Base-by-base conservation (phyloP, 306 rosid genomes). In the Quercus wislizeni region DNA sequence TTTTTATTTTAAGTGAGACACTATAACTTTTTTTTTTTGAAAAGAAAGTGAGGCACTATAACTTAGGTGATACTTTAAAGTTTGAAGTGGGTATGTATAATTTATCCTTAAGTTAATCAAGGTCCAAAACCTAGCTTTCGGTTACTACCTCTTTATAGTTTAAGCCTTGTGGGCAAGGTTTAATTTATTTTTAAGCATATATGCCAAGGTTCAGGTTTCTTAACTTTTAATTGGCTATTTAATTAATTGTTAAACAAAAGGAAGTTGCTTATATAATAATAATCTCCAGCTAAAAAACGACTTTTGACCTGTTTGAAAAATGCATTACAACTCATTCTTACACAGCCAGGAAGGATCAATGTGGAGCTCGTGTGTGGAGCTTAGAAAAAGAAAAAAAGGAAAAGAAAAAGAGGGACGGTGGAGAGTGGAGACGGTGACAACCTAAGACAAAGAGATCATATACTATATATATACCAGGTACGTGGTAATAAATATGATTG, bases 251-350 rank as follows among this genome's bases (percentile, higher is more conserved):
- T 65, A 74, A 74, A 72, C 11, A 20, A 79, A 85, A 82, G 76
- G 55, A 74, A 78, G 71, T 83, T 31, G 74, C 63, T 69, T 18
- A 23, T 64, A 56, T 54, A 49, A 38, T 80, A 68, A 59, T 27
- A 12, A 11, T 79, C 38, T 79, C 85, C 82, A 84, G 83, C 86
- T 74, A 75, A 82, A 76, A 71, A 65, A 61, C 78, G 58, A 79
- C 78, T 51, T 63, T 70, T 79, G 87, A 69, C 68, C 71, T 21
- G 73, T 58, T 63, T 55, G 69, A 64, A 80, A 79, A 31, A 71
- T 76, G 75, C 81, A 57, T 80, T 77, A 82, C 91, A 90, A 54
- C 90, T 84, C 85, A 78, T 84, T 72, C 85, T 80, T 82, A 85
- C 70, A 3, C 55, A 61, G 46, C 46, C 46, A 41, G 12, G 46